Evolutionary conservation across 306 rosid genomes (phyloP).

Genomic region (Medicago lupulina): DNA sequence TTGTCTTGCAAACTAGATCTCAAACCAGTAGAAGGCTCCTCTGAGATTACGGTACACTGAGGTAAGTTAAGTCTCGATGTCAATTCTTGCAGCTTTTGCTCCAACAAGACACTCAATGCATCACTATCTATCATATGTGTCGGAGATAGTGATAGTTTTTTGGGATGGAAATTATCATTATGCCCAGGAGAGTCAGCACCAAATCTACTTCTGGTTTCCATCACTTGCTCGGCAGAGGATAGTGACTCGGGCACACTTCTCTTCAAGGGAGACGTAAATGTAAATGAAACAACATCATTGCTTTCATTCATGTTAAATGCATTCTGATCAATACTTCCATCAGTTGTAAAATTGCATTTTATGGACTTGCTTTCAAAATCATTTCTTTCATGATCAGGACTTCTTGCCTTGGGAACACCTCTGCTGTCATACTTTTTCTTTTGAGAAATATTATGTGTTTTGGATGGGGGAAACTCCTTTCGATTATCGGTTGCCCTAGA

Average conservation of each 20-base stretch:
- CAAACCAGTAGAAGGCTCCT: slow-evolving; percentile 54
- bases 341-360: slow-evolving; percentile 62
- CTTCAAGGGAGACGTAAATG: slow-evolving; percentile 85
- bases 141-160: slow-evolving; percentile 51
- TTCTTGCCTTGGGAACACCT: slow-evolving; percentile 51
- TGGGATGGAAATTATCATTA: slow-evolving; percentile 45
- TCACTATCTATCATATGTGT: slow-evolving; percentile 62
- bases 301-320: slow-evolving; percentile 58
- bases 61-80: slow-evolving; percentile 63
- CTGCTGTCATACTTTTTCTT: slow-evolving; percentile 51
- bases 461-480: slow-evolving; percentile 55
- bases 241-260: slow-evolving; percentile 52
- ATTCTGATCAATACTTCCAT: slow-evolving; percentile 51
- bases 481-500: slow-evolving; percentile 47
- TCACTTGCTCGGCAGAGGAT: slow-evolving; percentile 45
- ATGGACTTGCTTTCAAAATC: slow-evolving; percentile 54
- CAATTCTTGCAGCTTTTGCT: slow-evolving; percentile 84
- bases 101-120: slow-evolving; percentile 78
- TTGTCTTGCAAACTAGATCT: slow-evolving; percentile 51
- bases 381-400: slow-evolving; percentile 39
- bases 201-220: slow-evolving; percentile 47
- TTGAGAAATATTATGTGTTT: slow-evolving; percentile 37
- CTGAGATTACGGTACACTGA: slow-evolving; percentile 50
- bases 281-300: slow-evolving; percentile 81
- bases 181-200: slow-evolving; percentile 50